phyloP scores from a whole-genome alignment of 305 asterid genomes.

The Plantago coronopus region DNA sequence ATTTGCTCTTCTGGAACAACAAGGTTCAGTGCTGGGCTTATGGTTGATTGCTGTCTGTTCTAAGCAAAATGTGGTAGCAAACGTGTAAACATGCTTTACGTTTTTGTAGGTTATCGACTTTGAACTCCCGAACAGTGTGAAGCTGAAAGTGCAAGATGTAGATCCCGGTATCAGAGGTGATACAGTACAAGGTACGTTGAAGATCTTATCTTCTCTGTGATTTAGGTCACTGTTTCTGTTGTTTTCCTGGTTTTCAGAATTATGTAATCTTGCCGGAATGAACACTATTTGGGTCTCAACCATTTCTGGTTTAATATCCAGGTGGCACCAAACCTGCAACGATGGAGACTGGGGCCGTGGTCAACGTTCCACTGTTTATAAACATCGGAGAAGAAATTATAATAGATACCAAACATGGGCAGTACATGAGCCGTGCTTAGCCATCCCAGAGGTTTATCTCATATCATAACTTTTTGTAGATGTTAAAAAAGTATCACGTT shows the following conservation, averaged over 20 bases:
- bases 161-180: constrained; percentile 96
- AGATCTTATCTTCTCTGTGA: not conserved
- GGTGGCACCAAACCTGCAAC: constrained; percentile 94
- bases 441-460: constrained; percentile 15
- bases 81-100: constrained; percentile 10
- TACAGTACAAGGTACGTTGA: constrained; percentile 84
- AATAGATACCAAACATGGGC: constrained; percentile 88
- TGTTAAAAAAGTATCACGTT: not conserved
- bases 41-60: constrained; percentile 14
- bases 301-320: constrained; percentile 24
- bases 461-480: constrained; percentile 16
- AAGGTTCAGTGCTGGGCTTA: constrained; percentile 41
- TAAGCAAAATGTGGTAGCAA: too few species aligned
- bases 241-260: not conserved
- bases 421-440: constrained; percentile 94
- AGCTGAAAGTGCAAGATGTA: constrained; percentile 74
- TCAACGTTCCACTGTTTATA: constrained; percentile 73
- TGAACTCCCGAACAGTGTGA: constrained; percentile 87
- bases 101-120: constrained; percentile 73
- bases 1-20: constrained; percentile 82
- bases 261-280: not conserved
- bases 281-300: not conserved
- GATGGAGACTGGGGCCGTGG: constrained; percentile 87
- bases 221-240: not conserved
- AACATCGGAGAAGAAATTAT: constrained; percentile 54